Evolutionary conservation across 352 stramenopile genomes (phyloP).

Genomic region (Phytophthora chlamydospora): DNA sequence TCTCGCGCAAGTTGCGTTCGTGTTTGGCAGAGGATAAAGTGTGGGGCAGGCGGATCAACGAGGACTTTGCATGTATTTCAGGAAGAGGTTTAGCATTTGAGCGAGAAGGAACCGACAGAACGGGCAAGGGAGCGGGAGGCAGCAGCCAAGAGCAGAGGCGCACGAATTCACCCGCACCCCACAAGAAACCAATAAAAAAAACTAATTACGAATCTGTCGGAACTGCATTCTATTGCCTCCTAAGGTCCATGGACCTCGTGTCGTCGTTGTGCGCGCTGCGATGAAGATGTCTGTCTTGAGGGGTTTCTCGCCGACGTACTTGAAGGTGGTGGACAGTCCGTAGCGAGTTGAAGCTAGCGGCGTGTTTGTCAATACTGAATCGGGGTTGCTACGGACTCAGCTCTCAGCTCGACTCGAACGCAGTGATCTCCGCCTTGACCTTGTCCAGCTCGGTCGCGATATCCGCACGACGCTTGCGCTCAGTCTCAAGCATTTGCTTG

Average conservation of each 20-base stretch:
- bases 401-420: slow-evolving; percentile 53
- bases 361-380: no score
- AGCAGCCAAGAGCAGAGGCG: slow-evolving; percentile 19
- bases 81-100: not conserved
- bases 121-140: slow-evolving; percentile 3
- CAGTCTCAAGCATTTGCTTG: slow-evolving; percentile 82
- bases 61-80: not conserved
- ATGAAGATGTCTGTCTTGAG: not conserved
- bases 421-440: slow-evolving; percentile 48
- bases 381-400: not conserved
- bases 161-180: slow-evolving; percentile 9
- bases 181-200: slow-evolving; percentile 39
- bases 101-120: not conserved
- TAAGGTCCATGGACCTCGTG: not conserved
- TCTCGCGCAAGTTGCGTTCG: slow-evolving; percentile 14
- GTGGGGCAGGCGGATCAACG: not conserved
- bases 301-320: slow-evolving; percentile 4
- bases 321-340: slow-evolving; percentile 11
- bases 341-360: slow-evolving; percentile 6
- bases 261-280: not conserved
- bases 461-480: slow-evolving; percentile 56
- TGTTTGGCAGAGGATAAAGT: not conserved
- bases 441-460: slow-evolving; percentile 63
- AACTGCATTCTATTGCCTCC: slow-evolving; percentile 15
- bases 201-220: slow-evolving; percentile 33